Evolutionary conservation across 345 rosid species (phyloP).

Genomic region (Eucalyptus tenuipes): DNA sequence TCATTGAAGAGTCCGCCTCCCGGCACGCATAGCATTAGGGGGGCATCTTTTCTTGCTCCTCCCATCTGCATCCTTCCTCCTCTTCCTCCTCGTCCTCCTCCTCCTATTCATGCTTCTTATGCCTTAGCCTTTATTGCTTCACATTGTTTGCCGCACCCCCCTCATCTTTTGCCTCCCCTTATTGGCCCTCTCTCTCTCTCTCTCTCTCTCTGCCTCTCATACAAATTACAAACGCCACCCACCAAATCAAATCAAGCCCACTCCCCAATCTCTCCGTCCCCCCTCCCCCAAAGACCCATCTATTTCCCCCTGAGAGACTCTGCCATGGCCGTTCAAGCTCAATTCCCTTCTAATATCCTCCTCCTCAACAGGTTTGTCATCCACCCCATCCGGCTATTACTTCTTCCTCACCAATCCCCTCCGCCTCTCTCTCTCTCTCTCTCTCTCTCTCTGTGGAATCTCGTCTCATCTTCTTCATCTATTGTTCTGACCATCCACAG

Average conservation of each 20-base stretch:
- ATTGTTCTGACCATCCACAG: not conserved
- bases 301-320: not conserved
- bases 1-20: conserved; percentile 38
- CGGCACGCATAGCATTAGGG: not conserved
- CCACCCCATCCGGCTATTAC: not conserved
- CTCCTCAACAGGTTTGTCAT: conserved; percentile 21
- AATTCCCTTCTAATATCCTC: conserved; percentile 26
- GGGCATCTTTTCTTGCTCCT: conserved; percentile 22
- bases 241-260: not conserved
- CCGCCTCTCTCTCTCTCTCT: not conserved
- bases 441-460: not conserved
- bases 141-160: not conserved
- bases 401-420: not conserved
- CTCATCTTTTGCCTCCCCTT: conserved; percentile 6
- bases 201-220: not conserved
- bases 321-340: conserved; percentile 38
- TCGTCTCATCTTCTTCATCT: not conserved
- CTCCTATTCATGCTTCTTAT: conserved; percentile 28
- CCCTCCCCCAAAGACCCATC: not conserved
- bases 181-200: not conserved
- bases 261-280: not conserved
- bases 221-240: not conserved
- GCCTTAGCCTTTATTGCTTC: conserved; percentile 19
- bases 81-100: not conserved
- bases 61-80: not conserved